phyloP scores from a whole-genome alignment of 345 rosid species.

The Arabis alpina region DNA sequence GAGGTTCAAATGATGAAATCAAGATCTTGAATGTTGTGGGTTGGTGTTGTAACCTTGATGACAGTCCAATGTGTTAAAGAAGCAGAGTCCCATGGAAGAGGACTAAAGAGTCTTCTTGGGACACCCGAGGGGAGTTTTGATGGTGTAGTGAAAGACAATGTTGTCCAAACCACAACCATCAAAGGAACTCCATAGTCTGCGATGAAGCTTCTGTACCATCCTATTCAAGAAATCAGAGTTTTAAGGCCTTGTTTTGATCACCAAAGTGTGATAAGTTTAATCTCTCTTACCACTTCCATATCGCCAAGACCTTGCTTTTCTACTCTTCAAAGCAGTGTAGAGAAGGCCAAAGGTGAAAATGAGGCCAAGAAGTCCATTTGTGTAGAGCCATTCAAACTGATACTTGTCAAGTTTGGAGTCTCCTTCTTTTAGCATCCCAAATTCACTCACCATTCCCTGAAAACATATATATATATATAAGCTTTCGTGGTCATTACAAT shows the following conservation, averaged over 20 bases:
- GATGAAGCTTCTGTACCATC: slow-evolving; percentile 60
- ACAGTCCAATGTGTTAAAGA: slow-evolving; percentile 76
- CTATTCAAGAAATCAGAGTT: slow-evolving; percentile 38
- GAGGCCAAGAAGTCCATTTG: slow-evolving; percentile 72
- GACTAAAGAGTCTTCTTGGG: slow-evolving; percentile 81
- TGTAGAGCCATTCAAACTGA: slow-evolving; percentile 71
- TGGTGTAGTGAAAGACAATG: slow-evolving; percentile 55
- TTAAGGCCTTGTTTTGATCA: background rate
- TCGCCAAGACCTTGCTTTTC: slow-evolving; percentile 79
- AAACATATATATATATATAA: background rate
- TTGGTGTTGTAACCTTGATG: slow-evolving; percentile 52
- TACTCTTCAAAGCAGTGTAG: slow-evolving; percentile 67
- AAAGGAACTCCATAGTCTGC: slow-evolving; percentile 92
- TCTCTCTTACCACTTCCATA: slow-evolving; percentile 65
- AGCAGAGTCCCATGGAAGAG: slow-evolving; percentile 66
- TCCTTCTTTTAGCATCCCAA: slow-evolving; percentile 52
- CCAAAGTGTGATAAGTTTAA: background rate
- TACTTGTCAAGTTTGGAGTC: slow-evolving; percentile 51
- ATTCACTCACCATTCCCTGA: slow-evolving; percentile 77
- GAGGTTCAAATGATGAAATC: background rate
- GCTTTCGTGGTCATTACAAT: background rate
- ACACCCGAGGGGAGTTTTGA: slow-evolving; percentile 68
- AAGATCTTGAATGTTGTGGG: background rate
- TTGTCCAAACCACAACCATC: slow-evolving; percentile 85
- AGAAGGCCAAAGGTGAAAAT: slow-evolving; percentile 73